Base-by-base conservation (phyloP, 148 eudicot genomes). In the Silene latifolia region DNA sequence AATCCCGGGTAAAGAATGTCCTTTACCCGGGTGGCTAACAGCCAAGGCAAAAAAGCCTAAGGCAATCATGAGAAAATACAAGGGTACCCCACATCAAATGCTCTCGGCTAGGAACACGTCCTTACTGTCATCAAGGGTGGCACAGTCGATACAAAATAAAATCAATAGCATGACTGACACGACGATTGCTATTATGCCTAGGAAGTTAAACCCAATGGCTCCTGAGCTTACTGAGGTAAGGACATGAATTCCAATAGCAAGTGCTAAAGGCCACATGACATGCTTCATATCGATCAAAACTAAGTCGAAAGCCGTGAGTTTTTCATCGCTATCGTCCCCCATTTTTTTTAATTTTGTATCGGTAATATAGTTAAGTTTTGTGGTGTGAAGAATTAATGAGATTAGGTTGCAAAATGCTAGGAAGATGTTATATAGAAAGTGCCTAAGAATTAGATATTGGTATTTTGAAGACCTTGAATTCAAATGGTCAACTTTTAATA, bases 91-190 rank as follows among this genome's bases (percentile, higher is more conserved):
- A 29, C 67, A 63, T 15, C 44, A 63, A 29, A 63, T 7, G 44
- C 44, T 63, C 67, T 63, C 67, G n/a, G 3, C 3, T 25, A 63
- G 13, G 19, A 63, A 63, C 39, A 29, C 19, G 3, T 27, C 20
- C 44, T 29, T 46, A 0, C 10, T 9, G 8, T 3, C 3, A 63
- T 63, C 67, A 63, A 29, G 15, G 3, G 67, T 63, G 20, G 19
- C 39, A 17, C 67, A 27, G 18, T 63, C 67, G 39, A 63, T n/a
- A 63, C 67, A 63, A 17, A 63, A 63, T n/a, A 63, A 63, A n/a
- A 63, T 63, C 17, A 63, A 27, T 4, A 24, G 2, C 19, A 27
- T 29, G 0, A 63, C 8, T 2, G 17, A 5, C 0, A 27, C 32
- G 5, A 15, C 18, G 4, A 63, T 5, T 14, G 13, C 10, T 63